Percentiles rank a stretch among this genome's conserved stretches.
Evolutionary conservation across 1,139 yeast genomes (phyloP).

Genomic region (Saccharomyces hybrid): DNA sequence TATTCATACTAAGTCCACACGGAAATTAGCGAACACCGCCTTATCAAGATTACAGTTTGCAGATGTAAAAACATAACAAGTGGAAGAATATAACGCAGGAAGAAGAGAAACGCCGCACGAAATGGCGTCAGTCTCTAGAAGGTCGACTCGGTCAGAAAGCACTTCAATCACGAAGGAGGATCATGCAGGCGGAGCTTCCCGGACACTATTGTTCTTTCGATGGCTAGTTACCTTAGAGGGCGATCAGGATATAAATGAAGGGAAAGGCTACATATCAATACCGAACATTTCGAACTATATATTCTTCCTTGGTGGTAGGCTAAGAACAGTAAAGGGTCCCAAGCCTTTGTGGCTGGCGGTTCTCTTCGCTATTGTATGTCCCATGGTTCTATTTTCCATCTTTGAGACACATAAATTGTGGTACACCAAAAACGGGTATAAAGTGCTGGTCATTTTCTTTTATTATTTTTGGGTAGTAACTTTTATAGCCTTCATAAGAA

Average conservation of each 20-base stretch:
- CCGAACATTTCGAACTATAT: constrained; percentile 30
- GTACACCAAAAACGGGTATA: constrained; percentile 38
- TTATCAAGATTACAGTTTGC: neutral
- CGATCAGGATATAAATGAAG: constrained; percentile 12
- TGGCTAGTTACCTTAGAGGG: constrained; percentile 29
- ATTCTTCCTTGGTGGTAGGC: constrained; percentile 60
- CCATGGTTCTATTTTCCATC: constrained; percentile 45
- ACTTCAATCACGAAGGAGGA: neutral
- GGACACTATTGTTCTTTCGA: constrained; percentile 11
- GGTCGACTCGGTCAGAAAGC: neutral
- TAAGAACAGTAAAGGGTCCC: constrained; percentile 38
- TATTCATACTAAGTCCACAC: neutral
- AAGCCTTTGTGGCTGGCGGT: constrained; percentile 36
- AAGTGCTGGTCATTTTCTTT: constrained; percentile 51
- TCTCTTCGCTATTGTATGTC: constrained; percentile 35
- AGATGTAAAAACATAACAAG: neutral
- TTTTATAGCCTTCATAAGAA: constrained; percentile 40
- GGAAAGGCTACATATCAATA: constrained; percentile 17
- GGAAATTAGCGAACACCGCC: neutral
- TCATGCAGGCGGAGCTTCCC: neutral
- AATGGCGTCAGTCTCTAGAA: neutral
- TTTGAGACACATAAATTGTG: constrained; percentile 34
- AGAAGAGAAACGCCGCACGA: neutral
- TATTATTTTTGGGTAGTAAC: constrained; percentile 49
- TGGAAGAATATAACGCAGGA: neutral